phyloP scores from a whole-genome alignment of 192 early-diverging fungal genomes.

The Podila epigama region DNA sequence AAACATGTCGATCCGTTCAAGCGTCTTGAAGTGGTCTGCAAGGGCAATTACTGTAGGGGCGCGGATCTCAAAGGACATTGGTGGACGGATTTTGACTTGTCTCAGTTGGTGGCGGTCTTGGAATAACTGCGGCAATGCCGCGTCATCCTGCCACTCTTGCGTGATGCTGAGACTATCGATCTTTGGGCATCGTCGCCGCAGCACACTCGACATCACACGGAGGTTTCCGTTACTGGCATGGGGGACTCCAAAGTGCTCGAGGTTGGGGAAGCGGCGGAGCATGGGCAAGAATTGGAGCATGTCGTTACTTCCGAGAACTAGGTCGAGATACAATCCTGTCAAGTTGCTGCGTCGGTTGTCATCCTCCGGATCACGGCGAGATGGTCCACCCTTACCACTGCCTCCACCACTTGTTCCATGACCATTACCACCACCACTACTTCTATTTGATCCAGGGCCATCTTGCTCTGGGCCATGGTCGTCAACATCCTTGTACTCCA shows the following conservation, averaged over 20 bases:
- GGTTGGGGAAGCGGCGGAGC: constrained; percentile 3
- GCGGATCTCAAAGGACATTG: background rate
- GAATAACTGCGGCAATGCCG: background rate
- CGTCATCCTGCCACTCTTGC: background rate
- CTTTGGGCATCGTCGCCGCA: background rate
- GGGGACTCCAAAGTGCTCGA: background rate
- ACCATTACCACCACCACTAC: no score
- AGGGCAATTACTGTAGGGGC: background rate
- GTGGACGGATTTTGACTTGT: background rate
- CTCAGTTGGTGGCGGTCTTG: background rate
- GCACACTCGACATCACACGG: background rate
- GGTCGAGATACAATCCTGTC: background rate
- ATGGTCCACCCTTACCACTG: background rate
- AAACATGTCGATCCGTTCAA: background rate
- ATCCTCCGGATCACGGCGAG: background rate
- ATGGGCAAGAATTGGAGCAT: background rate
- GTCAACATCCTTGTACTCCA: background rate
- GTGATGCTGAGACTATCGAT: background rate
- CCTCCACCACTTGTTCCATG: background rate
- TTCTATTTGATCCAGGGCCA: no score
- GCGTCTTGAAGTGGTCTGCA: background rate
- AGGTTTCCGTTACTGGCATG: background rate
- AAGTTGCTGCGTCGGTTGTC: background rate
- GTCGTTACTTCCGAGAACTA: background rate
- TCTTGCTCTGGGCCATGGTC: background rate